Evolutionary conservation across 192 early-diverging fungal species (phyloP), one percentile per base, ranked within the genome.

Genomic region (Backusella sp.): DNA sequence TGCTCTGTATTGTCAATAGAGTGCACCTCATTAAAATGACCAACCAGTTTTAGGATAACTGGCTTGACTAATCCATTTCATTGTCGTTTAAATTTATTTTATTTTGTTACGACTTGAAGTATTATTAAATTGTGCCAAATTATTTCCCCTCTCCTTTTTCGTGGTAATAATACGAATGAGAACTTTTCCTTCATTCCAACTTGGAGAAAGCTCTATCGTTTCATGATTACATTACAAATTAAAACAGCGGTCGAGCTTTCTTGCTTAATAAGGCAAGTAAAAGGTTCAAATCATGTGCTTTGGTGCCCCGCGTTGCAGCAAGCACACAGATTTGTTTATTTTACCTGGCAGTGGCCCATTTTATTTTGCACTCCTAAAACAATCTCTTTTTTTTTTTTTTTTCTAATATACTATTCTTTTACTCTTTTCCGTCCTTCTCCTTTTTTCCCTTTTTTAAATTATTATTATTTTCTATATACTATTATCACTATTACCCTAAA

Each of bases 251-350:
- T 56, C 53, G 53, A 21, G 53, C 3, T 3, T n/a, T 19, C 5
- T 56, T 56, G 9, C 53, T 56, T 21, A 2, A 62, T 14, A 62
- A 62, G 46, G 56, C 23, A 62, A 62, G 12, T 23, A n/a, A 62
- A 28, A 62, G 56, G 12, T 62, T 62, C 56, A 62, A 62, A 62
- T 62, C 56, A 62, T 62, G 56, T 62, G 56, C 23, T 62, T 39
- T 62, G 56, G 56, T 62, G 56, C 56, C 56, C 56, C 56, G 56
- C 56, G 56, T 62, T 62, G 56, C 56, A 62, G 56, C 28, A 49
- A 62, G 56, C 56, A 62, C 21, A 56, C 56, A 28, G 21, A 4
- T 62, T 62, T 62, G 56, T 62, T 62, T 56, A 56, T 56, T 56
- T 44, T 62, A 28, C 56, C 23, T 62, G 56, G 56, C 56, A 62